These are phyloP conservation scores for Polygonum maritimum DNA, from an alignment of 148 eudicot genomes.

Conservation along the genomic window DNA sequence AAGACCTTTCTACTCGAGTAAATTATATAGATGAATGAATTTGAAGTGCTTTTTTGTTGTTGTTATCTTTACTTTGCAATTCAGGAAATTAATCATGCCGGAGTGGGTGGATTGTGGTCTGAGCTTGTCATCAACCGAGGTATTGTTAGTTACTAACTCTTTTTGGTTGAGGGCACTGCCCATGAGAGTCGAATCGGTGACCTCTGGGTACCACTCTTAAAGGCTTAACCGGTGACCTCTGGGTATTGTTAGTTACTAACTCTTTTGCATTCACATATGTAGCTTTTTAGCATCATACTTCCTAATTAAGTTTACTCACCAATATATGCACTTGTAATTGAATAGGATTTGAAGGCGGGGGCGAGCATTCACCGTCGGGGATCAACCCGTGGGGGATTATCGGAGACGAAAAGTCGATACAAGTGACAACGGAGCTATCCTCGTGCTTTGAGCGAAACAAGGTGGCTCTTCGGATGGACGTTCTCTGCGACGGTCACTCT, in stretches of 20 bases:
- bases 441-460: conserved; percentile 25
- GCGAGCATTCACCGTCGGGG: conserved; percentile 12
- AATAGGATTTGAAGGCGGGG: conserved; percentile 26
- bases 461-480: conserved; percentile 32
- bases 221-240: too few relatives aligned
- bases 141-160: background rate
- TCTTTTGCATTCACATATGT: too few relatives aligned
- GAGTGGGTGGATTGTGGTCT: conserved; percentile 38
- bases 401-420: conserved; percentile 19
- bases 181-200: too few relatives aligned
- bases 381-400: conserved; percentile 25
- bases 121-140: conserved; percentile 36
- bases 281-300: too few relatives aligned
- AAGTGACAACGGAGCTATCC: conserved; percentile 21
- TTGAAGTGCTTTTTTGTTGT: too few relatives aligned
- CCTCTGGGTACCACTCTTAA: too few relatives aligned
- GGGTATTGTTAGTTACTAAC: conserved; percentile 9
- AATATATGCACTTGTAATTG: background rate
- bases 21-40: too few relatives aligned
- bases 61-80: too few relatives aligned
- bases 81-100: conserved; percentile 43
- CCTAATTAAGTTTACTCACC: too few relatives aligned
- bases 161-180: too few relatives aligned
- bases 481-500: conserved; percentile 16
- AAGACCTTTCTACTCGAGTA: too few relatives aligned